Percentiles rank a stretch among this genome's conserved stretches.
Conservation (phyloP, 1,139 yeast species). For the Debaryomyces sp. region DNA sequence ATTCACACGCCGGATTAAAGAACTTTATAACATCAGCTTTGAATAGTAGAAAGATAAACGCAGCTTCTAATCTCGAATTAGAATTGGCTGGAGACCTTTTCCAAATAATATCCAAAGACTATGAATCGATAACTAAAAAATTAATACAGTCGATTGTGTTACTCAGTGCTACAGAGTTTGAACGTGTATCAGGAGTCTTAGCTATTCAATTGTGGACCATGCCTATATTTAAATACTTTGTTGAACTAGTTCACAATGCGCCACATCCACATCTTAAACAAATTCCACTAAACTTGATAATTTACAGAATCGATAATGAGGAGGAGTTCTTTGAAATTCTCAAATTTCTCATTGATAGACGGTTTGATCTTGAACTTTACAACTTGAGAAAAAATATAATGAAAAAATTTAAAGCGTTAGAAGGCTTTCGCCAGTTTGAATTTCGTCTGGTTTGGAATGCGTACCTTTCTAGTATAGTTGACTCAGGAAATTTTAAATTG, state of each 20-base stretch:
- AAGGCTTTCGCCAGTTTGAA: constrained; percentile 19
- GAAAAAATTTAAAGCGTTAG: constrained; percentile 13
- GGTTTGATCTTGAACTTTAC: constrained; percentile 25
- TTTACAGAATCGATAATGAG: constrained; percentile 18
- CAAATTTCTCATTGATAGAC: constrained; percentile 23
- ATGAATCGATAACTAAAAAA: constrained; percentile 32
- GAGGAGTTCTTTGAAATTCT: constrained; percentile 21
- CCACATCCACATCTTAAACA: constrained; percentile 34
- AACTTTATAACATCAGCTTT: constrained; percentile 21
- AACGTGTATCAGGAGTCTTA: constrained; percentile 21
- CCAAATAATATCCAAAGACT: constrained; percentile 22
- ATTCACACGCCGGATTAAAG: constrained; percentile 15
- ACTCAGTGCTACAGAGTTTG: constrained; percentile 27
- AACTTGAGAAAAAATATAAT: constrained; percentile 21
- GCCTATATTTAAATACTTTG: constrained; percentile 33
- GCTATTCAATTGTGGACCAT: constrained; percentile 32
- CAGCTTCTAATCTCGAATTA: constrained; percentile 24
- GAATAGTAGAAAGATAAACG: constrained; percentile 19
- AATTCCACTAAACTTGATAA: constrained; percentile 22
- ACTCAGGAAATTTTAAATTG: constrained; percentile 12
- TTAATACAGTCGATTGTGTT: constrained; percentile 39
- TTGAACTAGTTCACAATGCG: constrained; percentile 36
- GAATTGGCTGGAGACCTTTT: constrained; percentile 29
- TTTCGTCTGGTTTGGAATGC: constrained; percentile 23
- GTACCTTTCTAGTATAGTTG: constrained; percentile 17